These are phyloP conservation scores for Boletus subparvulus DNA, from an alignment of 768 basidiomycete species.

Conservation along the genomic window DNA sequence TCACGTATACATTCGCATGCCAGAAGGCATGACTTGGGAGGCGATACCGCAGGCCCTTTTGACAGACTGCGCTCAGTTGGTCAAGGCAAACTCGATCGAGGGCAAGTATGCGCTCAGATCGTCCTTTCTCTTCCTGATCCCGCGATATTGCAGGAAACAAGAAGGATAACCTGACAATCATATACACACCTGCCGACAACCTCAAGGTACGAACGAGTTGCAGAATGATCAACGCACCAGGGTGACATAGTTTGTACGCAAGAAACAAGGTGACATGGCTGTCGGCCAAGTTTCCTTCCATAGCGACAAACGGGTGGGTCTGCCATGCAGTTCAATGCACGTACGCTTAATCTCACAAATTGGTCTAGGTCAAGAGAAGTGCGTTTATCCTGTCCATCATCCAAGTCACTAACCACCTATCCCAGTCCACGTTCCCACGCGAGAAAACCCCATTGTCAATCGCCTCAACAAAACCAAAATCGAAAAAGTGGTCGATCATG, in stretches of 20 bases:
- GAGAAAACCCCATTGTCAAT: constrained; percentile 90
- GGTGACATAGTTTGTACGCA: constrained; percentile 3
- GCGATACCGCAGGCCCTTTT: constrained; percentile 77
- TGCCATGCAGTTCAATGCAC: not conserved
- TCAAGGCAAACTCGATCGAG: constrained; percentile 97
- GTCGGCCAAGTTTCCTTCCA: constrained; percentile 96
- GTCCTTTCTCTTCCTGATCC: not conserved
- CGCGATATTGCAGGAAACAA: constrained; percentile 74
- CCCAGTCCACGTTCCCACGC: constrained; percentile 71
- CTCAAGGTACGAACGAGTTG: constrained; percentile 62
- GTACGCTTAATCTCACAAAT: not conserved
- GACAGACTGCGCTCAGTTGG: constrained; percentile 87
- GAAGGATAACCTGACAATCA: constrained; percentile 89
- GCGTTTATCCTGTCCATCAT: not conserved
- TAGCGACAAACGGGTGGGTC: constrained; percentile 74
- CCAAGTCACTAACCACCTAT: not conserved
- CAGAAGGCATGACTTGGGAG: constrained; percentile 82
- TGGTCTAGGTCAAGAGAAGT: constrained; percentile 79
- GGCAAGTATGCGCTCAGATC: constrained; percentile 38
- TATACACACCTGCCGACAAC: constrained; percentile 92
- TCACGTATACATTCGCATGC: constrained; percentile 93
- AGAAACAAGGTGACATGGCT: constrained; percentile 99
- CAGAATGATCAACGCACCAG: not conserved
- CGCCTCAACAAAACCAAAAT: constrained; percentile 91
- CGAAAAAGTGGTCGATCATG: constrained; percentile 85